Conservation (phyloP, 169 alveolate genomes). For the Eimeria necatrix region DNA sequence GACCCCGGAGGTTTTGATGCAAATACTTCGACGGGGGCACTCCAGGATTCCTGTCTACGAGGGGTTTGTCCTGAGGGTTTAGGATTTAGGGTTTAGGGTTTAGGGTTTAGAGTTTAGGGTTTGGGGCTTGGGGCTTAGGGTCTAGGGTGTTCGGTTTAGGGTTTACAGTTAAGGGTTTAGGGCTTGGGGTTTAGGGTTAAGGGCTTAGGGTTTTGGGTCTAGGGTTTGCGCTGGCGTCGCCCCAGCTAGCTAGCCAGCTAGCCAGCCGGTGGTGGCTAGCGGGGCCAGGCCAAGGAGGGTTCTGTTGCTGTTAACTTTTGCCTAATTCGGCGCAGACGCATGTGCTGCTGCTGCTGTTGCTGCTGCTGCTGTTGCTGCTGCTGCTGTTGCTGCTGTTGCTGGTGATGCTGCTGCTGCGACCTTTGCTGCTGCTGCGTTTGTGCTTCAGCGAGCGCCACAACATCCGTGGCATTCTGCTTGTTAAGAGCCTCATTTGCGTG, state of each 20-base stretch:
- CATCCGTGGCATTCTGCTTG: constrained; percentile 71
- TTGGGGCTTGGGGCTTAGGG: background rate
- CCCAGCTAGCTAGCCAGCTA: too few relatives aligned
- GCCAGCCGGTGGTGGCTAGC: too few relatives aligned
- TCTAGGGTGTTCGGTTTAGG: too few relatives aligned
- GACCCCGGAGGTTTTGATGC: constrained; percentile 45
- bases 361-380: background rate
- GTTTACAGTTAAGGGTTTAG: too few relatives aligned
- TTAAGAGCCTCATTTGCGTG: constrained; percentile 63
- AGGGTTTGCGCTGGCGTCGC: background rate
- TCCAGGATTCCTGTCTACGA: constrained; percentile 73
- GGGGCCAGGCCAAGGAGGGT: too few relatives aligned
- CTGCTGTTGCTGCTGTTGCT: background rate
- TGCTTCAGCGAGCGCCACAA: constrained; percentile 42
- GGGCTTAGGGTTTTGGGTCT: too few relatives aligned
- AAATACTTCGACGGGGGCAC: constrained; percentile 59
- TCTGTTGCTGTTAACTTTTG: too few relatives aligned
- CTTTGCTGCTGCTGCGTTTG: background rate
- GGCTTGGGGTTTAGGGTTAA: too few relatives aligned
- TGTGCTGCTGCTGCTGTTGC: too few relatives aligned
- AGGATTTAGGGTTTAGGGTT: background rate
- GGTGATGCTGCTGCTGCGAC: background rate
- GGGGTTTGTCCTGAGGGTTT: constrained; percentile 18
- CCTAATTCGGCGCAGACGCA: too few relatives aligned
- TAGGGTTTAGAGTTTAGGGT: background rate